phyloP scores from a whole-genome alignment of 192 early-diverging fungal species.

The Physocladia obscura region DNA sequence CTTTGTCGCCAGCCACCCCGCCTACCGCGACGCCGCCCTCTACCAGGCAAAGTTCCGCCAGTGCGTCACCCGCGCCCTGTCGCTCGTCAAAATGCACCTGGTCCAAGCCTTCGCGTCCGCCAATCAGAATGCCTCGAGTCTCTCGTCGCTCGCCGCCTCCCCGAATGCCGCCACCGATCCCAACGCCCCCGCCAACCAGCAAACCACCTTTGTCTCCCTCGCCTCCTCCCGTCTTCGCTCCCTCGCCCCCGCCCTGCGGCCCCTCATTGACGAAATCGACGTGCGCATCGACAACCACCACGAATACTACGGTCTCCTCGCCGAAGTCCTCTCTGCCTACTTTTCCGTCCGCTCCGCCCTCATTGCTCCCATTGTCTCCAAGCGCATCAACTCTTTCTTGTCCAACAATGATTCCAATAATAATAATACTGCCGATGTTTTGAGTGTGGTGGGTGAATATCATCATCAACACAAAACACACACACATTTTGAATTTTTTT shows the following conservation, averaged over 20 bases:
- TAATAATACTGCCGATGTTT: conserved; percentile 57
- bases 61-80: conserved; percentile 90
- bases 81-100: conserved; percentile 89
- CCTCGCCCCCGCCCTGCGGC: conserved; percentile 59
- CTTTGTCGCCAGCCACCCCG: conserved; percentile 74
- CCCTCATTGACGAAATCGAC: conserved; percentile 77
- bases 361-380: neutral
- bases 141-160: neutral
- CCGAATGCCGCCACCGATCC: neutral
- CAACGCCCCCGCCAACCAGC: neutral
- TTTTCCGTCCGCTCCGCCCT: conserved; percentile 65
- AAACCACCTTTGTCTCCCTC: conserved; percentile 7
- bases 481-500: neutral
- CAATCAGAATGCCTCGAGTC: neutral
- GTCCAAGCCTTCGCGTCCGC: conserved; percentile 62
- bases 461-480: conserved; percentile 34
- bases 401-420: too few species aligned
- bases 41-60: conserved; percentile 92
- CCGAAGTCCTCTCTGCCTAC: conserved; percentile 76
- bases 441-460: conserved; percentile 19
- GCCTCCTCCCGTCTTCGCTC: neutral
- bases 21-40: conserved; percentile 84
- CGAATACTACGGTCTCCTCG: conserved; percentile 71
- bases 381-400: conserved; percentile 51
- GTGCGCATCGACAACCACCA: conserved; percentile 61